Percentiles rank a stretch among this genome's conserved stretches.
phyloP scores from a whole-genome alignment of 352 stramenopile genomes.

The Phytophthora pseudosyringae region DNA sequence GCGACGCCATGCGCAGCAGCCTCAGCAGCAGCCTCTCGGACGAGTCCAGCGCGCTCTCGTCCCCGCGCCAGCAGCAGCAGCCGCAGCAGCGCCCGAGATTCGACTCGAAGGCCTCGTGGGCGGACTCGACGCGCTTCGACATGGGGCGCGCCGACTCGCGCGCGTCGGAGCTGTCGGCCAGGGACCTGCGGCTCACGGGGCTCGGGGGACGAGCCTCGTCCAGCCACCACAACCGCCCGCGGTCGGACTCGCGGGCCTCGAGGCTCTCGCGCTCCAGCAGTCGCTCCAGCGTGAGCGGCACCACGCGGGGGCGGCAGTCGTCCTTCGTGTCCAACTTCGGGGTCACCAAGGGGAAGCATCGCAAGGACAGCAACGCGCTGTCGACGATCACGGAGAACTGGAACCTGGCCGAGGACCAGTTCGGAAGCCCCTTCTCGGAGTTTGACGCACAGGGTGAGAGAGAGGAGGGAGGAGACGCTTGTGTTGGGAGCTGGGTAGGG shows the following conservation, averaged over 20 bases:
- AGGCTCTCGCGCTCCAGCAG: slow-evolving; percentile 62
- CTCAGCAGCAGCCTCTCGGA: slow-evolving; percentile 56
- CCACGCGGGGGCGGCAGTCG: slow-evolving; percentile 48
- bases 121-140: slow-evolving; percentile 88
- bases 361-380: slow-evolving; percentile 75
- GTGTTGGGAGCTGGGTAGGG: not conserved
- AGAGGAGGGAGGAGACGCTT: not conserved
- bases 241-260: slow-evolving; percentile 74
- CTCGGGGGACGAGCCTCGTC: slow-evolving; percentile 33
- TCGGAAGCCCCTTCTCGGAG: slow-evolving; percentile 76
- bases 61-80: slow-evolving; percentile 42
- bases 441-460: slow-evolving; percentile 79
- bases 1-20: slow-evolving; percentile 25
- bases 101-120: slow-evolving; percentile 85
- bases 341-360: slow-evolving; percentile 59
- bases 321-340: slow-evolving; percentile 87
- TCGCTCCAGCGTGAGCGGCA: slow-evolving; percentile 43
- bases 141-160: slow-evolving; percentile 83
- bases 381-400: slow-evolving; percentile 91
- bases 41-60: slow-evolving; percentile 61
- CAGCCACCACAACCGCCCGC: slow-evolving; percentile 48
- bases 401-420: slow-evolving; percentile 82
- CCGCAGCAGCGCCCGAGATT: slow-evolving; percentile 67
- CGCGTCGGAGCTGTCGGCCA: slow-evolving; percentile 74
- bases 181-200: slow-evolving; percentile 68